A percentile compares a stretch with the other conserved stretches of the same genome.
Evolutionary conservation across 148 eudicot genomes (phyloP).

Genomic region (Arctostaphylos glauca): DNA sequence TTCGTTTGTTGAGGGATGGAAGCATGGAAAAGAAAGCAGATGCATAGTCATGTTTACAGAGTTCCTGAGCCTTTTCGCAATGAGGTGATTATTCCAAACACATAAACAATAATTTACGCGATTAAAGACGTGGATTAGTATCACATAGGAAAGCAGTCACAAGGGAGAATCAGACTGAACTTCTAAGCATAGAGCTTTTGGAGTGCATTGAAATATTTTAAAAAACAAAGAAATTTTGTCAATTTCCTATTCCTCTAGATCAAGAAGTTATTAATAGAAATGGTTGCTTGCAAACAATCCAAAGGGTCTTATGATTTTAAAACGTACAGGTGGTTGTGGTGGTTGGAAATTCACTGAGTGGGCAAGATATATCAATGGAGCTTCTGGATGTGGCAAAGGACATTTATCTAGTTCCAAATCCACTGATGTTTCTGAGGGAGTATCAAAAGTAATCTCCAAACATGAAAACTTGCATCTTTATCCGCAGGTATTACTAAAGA

Average conservation of each 20-base stretch:
- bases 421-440: slow-evolving; percentile 49
- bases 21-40: slow-evolving; percentile 63
- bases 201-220: too few relatives aligned
- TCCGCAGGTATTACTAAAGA: slow-evolving; percentile 42
- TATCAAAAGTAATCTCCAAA: slow-evolving; percentile 60
- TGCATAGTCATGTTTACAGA: slow-evolving; percentile 75
- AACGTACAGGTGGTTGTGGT: slow-evolving; percentile 63
- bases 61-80: slow-evolving; percentile 58
- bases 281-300: slow-evolving; percentile 1
- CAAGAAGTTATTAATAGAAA: neutral
- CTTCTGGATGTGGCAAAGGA: slow-evolving; percentile 65
- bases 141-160: too few relatives aligned
- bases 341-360: slow-evolving; percentile 70
- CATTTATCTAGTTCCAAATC: slow-evolving; percentile 55
- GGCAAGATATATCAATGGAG: slow-evolving; percentile 77
- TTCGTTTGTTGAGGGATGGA: slow-evolving; percentile 50
- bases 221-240: neutral
- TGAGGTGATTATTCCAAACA: slow-evolving; percentile 40
- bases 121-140: too few relatives aligned
- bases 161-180: too few relatives aligned
- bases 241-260: neutral
- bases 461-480: slow-evolving; percentile 51
- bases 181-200: too few relatives aligned
- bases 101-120: too few relatives aligned
- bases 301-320: neutral